These are phyloP conservation scores for Dipodascopsis uninucleata DNA, from an alignment of 805 yeast species.

Conservation along the genomic window DNA sequence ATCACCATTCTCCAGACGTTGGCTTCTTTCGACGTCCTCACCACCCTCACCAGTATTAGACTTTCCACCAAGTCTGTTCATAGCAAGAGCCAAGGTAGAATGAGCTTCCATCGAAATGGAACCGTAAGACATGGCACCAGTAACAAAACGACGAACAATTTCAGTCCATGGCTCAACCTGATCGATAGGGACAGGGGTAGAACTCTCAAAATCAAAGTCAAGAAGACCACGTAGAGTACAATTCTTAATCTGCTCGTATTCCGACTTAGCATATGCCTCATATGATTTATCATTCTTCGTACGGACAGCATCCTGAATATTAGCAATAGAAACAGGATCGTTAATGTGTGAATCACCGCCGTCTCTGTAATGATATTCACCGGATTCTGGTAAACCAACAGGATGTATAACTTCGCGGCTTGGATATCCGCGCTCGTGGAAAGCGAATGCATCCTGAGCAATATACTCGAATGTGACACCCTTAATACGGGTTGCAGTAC, in stretches of 20 bases:
- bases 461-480: constrained; percentile 94
- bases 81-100: constrained; percentile 95
- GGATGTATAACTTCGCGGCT: constrained; percentile 66
- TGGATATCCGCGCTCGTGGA: constrained; percentile 92
- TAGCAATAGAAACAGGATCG: constrained; percentile 92
- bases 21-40: constrained; percentile 90
- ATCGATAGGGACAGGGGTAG: constrained; percentile 81
- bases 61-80: constrained; percentile 97
- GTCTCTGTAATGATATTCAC: constrained; percentile 98
- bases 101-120: constrained; percentile 98
- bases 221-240: constrained; percentile 93
- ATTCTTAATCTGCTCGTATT: constrained; percentile 83
- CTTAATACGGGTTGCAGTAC: constrained; percentile 93
- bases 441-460: constrained; percentile 92
- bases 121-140: constrained; percentile 99
- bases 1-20: constrained; percentile 79
- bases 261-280: constrained; percentile 83
- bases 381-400: constrained; percentile 81
- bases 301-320: constrained; percentile 96
- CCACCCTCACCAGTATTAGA: constrained; percentile 99
- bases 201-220: constrained; percentile 76
- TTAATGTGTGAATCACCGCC: constrained; percentile 96
- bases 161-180: constrained; percentile 99
- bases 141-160: constrained; percentile 91
- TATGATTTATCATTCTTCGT: constrained; percentile 93